A percentile compares a stretch with the other conserved stretches of the same genome.
Evolutionary conservation across 2,329 filamentous ascomycete species (phyloP).

Genomic region (Phialophora macrospora): DNA sequence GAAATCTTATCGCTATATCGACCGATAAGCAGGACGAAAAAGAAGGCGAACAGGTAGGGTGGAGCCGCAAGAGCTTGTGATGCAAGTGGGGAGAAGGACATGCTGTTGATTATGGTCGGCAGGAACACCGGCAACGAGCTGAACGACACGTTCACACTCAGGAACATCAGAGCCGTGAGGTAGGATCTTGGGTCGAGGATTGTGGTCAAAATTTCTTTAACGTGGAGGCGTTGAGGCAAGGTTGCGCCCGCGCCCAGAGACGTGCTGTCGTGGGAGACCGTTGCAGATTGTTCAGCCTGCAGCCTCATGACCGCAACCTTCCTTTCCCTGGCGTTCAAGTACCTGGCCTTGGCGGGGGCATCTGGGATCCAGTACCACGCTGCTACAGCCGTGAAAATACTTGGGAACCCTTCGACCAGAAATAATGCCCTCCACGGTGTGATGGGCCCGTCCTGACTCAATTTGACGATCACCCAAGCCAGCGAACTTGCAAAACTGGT

Average conservation of each 20-base stretch:
- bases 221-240: slow-evolving; percentile 17
- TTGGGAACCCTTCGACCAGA: slow-evolving; percentile 82
- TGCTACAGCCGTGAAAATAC: slow-evolving; percentile 72
- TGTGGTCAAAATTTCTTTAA: slow-evolving; percentile 36
- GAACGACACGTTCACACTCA: slow-evolving; percentile 86
- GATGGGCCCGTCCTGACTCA: slow-evolving; percentile 69
- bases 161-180: slow-evolving; percentile 80
- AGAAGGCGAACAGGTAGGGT: slow-evolving; percentile 78
- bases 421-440: slow-evolving; percentile 87
- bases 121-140: slow-evolving; percentile 86
- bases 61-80: slow-evolving; percentile 81
- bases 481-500: slow-evolving; percentile 75
- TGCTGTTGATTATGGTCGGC: slow-evolving; percentile 71
- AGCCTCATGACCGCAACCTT: slow-evolving; percentile 71
- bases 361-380: slow-evolving; percentile 80
- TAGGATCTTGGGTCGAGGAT: slow-evolving; percentile 69
- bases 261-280: background rate
- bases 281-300: slow-evolving; percentile 28
- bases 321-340: slow-evolving; percentile 66
- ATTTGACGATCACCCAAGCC: slow-evolving; percentile 74
- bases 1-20: slow-evolving; percentile 70
- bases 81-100: slow-evolving; percentile 67
- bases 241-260: background rate
- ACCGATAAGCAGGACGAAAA: slow-evolving; percentile 67
- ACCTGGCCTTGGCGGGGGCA: slow-evolving; percentile 68